These are phyloP conservation scores for Trichoderma oligosporum DNA, from an alignment of 2,329 filamentous ascomycete genomes.

Conservation along the genomic window DNA sequence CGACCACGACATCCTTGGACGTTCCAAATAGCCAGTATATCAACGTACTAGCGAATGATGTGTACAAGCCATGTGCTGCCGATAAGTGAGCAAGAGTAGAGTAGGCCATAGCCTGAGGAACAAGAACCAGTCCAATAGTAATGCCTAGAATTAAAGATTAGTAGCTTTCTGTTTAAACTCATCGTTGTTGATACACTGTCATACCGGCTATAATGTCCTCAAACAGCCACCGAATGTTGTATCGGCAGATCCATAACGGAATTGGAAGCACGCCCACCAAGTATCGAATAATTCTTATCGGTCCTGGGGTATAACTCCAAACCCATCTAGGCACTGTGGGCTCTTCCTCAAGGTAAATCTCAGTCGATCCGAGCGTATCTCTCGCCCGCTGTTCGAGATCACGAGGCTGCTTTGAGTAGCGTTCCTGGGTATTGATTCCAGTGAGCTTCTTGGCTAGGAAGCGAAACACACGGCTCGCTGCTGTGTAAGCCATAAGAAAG, in stretches of 20 bases:
- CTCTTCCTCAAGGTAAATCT: slow-evolving; percentile 58
- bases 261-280: slow-evolving; percentile 58
- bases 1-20: slow-evolving; percentile 81
- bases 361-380: slow-evolving; percentile 26
- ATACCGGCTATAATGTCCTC: slow-evolving; percentile 70
- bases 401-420: slow-evolving; percentile 26
- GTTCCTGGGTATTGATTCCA: slow-evolving; percentile 32
- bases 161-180: neutral
- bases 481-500: neutral
- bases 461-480: neutral
- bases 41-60: slow-evolving; percentile 75
- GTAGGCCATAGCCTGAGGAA: slow-evolving; percentile 79
- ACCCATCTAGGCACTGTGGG: slow-evolving; percentile 63
- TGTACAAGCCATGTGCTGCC: slow-evolving; percentile 71
- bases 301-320: slow-evolving; percentile 49
- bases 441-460: slow-evolving; percentile 30
- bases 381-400: slow-evolving; percentile 28
- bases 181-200: neutral
- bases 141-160: slow-evolving; percentile 25
- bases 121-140: slow-evolving; percentile 64
- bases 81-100: slow-evolving; percentile 65
- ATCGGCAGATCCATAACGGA: slow-evolving; percentile 63
- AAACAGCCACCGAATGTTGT: slow-evolving; percentile 68
- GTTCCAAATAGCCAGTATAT: slow-evolving; percentile 83
- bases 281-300: slow-evolving; percentile 47